Evolutionary conservation across 2,329 filamentous ascomycete genomes (phyloP).

Genomic region (Juglanconis oblonga): DNA sequence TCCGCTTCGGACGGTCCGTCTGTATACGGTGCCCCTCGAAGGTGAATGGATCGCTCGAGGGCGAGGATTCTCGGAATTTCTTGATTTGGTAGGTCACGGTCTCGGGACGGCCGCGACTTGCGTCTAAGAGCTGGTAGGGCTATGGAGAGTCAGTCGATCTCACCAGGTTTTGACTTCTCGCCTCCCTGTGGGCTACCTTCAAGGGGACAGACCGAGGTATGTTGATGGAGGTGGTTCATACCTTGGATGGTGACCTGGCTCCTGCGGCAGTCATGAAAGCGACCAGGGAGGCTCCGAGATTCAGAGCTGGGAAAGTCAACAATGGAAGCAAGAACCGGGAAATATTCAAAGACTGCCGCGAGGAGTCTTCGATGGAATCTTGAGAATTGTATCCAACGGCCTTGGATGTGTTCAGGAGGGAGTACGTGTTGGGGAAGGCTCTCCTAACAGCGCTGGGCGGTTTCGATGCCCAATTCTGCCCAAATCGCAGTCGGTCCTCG

Average conservation of each 20-base stretch:
- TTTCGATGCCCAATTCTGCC: too few relatives aligned
- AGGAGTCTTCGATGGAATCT: too few relatives aligned
- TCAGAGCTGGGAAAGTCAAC: not conserved
- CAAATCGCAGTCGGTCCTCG: too few relatives aligned
- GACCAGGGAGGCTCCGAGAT: not conserved
- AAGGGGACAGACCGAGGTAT: not conserved
- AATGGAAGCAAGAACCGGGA: not conserved
- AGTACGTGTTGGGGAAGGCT: too few relatives aligned
- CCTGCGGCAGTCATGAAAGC: not conserved
- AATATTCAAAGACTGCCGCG: not conserved
- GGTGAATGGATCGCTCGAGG: not conserved
- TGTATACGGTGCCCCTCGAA: not conserved
- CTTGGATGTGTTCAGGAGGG: too few relatives aligned
- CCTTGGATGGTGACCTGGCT: not conserved
- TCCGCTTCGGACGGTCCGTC: not conserved
- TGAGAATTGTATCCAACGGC: too few relatives aligned
- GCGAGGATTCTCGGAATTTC: not conserved
- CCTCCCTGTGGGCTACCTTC: too few relatives aligned
- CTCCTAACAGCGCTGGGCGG: too few relatives aligned
- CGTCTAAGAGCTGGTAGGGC: not conserved
- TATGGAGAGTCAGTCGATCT: not conserved
- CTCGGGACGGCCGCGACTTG: not conserved
- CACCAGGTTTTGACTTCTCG: not conserved
- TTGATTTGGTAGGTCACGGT: conserved; percentile 5
- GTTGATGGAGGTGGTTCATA: not conserved